phyloP scores from a whole-genome alignment of 1,284 basidiomycete genomes.

The Porogramme epimiltina region DNA sequence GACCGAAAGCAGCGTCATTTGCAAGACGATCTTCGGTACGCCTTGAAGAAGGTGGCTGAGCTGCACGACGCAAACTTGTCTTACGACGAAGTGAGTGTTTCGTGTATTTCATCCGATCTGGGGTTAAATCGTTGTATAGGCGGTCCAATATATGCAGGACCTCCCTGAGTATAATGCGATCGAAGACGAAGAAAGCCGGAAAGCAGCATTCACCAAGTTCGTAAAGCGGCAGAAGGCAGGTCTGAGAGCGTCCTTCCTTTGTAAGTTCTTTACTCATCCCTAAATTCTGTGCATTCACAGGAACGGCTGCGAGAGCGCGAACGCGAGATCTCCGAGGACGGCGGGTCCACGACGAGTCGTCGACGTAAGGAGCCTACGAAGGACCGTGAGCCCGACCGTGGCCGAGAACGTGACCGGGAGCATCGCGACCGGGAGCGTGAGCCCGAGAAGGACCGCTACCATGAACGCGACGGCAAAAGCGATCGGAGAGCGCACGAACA shows the following conservation, averaged over 20 bases:
- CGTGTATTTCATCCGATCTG: neutral
- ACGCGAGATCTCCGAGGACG: constrained; percentile 72
- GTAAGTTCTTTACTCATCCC: constrained; percentile 13
- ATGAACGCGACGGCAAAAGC: constrained; percentile 38
- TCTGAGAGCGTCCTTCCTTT: constrained; percentile 6
- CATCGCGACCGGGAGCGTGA: constrained; percentile 40
- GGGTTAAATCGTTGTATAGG: constrained; percentile 39
- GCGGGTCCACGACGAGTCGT: constrained; percentile 73
- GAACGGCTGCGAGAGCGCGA: constrained; percentile 81
- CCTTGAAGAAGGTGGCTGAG: constrained; percentile 86
- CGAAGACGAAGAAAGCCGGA: constrained; percentile 79
- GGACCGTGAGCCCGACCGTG: constrained; percentile 46
- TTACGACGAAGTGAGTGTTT: constrained; percentile 72
- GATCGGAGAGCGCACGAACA: constrained; percentile 31
- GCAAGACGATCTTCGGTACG: constrained; percentile 96
- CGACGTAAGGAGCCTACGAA: constrained; percentile 71
- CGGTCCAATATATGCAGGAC: constrained; percentile 74
- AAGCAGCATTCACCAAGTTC: constrained; percentile 82
- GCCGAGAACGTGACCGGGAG: constrained; percentile 38
- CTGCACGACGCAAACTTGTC: constrained; percentile 72
- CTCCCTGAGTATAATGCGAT: constrained; percentile 84
- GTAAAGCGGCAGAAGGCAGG: constrained; percentile 81
- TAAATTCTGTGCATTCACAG: constrained; percentile 34
- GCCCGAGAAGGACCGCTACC: constrained; percentile 38
- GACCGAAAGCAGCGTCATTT: constrained; percentile 86